Base-by-base conservation (phyloP, 1,284 basidiomycete genomes). In the Neotropicomus parvogracilis region DNA sequence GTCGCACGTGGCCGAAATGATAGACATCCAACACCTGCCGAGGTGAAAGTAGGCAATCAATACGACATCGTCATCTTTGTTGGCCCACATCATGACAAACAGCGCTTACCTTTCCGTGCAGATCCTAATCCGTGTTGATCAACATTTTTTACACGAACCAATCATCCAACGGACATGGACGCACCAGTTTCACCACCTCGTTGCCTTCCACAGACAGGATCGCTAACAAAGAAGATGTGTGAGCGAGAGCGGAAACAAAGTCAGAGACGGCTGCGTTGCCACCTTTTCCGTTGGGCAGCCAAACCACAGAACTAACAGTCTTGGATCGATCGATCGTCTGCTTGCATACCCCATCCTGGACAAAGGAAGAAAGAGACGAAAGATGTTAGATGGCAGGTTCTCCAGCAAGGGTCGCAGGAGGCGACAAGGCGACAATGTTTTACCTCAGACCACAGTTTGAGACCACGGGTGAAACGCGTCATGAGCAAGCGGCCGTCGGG, bases 391-490 rank as follows among this genome's bases (percentile, higher is more conserved):
- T 3, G 9, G 16, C 13, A 8, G 11, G 27, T 4, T 19, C 24
- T 32, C 9, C 28, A 3, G 3, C 8, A 2, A 39, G 10, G 24
- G 3, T 16, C 24, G n/a, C 7, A 27, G 10, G 13, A 1, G 7
- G 26, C 6, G 11, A 31, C 8, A 9, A 54, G 17, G n/a, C 28
- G 9, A 31, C 0, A 60, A 72, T 40, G 9, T 50, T n/a, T 39
- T 54, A 85, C 84, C 70, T 81, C 78, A 13, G 79, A 81, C 87
- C 87, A 90, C 20, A 90, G 65, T 62, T 88, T 89, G 53, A 89
- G 73, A 7, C 79, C 81, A 44, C 81, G 77, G 26, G 71, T 73
- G 50, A 86, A 75, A 59, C 85, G 86, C 3, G 85, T 87, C 21
- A 88, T 65, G 7, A 88, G 68, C 31, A 75, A 61, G 33, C 74